These are phyloP conservation scores for Vanderwaltozyma yarrowii DNA, from an alignment of 805 yeast species.

Conservation along the genomic window DNA sequence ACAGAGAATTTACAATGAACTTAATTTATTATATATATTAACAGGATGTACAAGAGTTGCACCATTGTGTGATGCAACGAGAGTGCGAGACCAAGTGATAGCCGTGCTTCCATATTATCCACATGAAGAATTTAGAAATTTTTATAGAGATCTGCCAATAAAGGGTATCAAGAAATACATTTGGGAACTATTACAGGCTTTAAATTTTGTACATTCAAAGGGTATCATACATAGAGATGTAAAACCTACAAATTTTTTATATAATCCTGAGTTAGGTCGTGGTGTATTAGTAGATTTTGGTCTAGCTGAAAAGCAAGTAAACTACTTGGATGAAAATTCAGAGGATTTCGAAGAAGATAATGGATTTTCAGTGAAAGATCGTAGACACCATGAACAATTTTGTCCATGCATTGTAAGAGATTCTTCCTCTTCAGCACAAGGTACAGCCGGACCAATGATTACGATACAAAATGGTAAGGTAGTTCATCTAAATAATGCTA, in stretches of 20 bases:
- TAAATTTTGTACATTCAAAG: constrained; percentile 54
- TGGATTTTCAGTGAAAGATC: constrained; percentile 8
- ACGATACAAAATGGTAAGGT: constrained; percentile 26
- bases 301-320: constrained; percentile 56
- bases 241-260: constrained; percentile 71
- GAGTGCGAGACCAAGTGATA: constrained; percentile 84
- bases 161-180: constrained; percentile 74
- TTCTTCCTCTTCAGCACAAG: constrained; percentile 7
- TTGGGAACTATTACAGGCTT: constrained; percentile 65
- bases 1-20: constrained; percentile 78
- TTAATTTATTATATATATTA: constrained; percentile 60
- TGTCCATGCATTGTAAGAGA: constrained; percentile 51
- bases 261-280: constrained; percentile 51
- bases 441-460: constrained; percentile 14
- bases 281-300: constrained; percentile 93
- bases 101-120: constrained; percentile 87
- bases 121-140: constrained; percentile 83
- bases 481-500: constrained; percentile 24
- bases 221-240: constrained; percentile 89
- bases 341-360: constrained; percentile 4
- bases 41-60: constrained; percentile 69
- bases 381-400: constrained; percentile 24
- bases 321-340: constrained; percentile 6
- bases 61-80: constrained; percentile 77
- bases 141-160: constrained; percentile 69